These are phyloP conservation scores for Aegilops tauschii DNA, from an alignment of 176 grass and related monocot species.

Conservation along the genomic window DNA sequence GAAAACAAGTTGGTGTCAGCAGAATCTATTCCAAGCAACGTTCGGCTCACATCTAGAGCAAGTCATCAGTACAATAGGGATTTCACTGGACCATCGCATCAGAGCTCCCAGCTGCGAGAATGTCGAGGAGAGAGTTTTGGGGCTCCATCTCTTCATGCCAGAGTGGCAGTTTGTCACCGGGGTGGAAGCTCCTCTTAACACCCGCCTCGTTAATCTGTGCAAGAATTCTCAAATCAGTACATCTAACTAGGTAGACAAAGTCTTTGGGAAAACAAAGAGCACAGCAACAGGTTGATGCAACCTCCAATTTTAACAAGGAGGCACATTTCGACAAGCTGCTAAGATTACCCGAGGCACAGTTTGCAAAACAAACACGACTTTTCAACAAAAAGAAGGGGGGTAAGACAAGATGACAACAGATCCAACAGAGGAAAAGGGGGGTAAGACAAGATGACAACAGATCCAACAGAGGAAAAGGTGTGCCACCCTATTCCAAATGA, in stretches of 20 bases:
- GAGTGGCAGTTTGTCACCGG: conserved; percentile 63
- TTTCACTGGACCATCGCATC: conserved; percentile 65
- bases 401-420: too few relatives aligned
- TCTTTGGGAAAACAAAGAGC: background rate
- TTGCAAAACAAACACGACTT: background rate
- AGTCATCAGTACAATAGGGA: conserved; percentile 28
- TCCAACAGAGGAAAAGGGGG: too few relatives aligned
- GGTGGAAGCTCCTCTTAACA: conserved; percentile 71
- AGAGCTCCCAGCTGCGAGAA: conserved; percentile 56
- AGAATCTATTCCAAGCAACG: background rate
- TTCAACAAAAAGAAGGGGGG: background rate
- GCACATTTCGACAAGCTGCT: background rate
- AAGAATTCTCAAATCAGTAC: background rate
- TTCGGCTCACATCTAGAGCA: conserved; percentile 10
- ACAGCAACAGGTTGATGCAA: background rate
- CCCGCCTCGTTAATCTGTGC: conserved; percentile 61
- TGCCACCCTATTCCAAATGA: background rate
- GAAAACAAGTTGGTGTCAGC: background rate
- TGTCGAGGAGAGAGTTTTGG: conserved; percentile 67
- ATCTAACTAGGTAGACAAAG: background rate
- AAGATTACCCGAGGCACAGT: background rate
- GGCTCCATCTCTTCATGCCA: conserved; percentile 87
- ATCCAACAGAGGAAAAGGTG: too few relatives aligned
- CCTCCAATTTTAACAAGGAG: too few relatives aligned
- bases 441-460: too few relatives aligned